Evolutionary conservation across 139 green algal genomes (phyloP), one percentile per base, ranked within the genome.

Genomic region (Coelastrella sp.): DNA sequence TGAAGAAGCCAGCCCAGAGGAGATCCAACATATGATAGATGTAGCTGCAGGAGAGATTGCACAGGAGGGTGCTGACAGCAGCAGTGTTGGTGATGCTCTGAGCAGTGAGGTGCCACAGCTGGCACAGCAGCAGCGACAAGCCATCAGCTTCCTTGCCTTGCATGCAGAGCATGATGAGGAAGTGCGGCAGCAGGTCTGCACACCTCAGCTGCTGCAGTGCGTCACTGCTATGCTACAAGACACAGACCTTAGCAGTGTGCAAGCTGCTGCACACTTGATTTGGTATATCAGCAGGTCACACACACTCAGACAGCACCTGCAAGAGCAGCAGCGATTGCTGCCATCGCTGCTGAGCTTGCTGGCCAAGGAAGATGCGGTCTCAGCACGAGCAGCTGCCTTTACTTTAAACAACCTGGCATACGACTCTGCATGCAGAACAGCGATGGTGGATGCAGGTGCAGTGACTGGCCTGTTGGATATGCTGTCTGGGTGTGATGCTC

Each of bases 381-480:
- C 60, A 27, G 38, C 78, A 21, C 78, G 78, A 2, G 78, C 78
- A 23, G 78, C 78, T 35, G 78, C 78, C 25, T 72, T 84, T 41
- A 62, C 78, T 43, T 62, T 84, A 27, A 84, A 84, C 25, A 84
- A 84, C 40, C 25, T 71, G 9, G 78, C 78, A n/a, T 19, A 74
- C 25, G 60, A 76, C 17, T n/a, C 35, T 30, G 5, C 45, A 9
- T 50, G 30, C 37, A n/a, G 79, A 13, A 23, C 30, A 15, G 38
- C 25, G 3, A 78, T 85, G 79, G 53, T 71, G 30, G 41, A 64
- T 5, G 63, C 43, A 13, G 81, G 81, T 21, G 81, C 81, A 3
- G 81, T 86, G 2, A 15, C 50, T 2, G 64, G 45, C 4, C 81
- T 86, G 23, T 23, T 86, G 13, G 81, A 86, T 15, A 86, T 86